Evolutionary conservation across 140 eudicot genomes (phyloP), one percentile per base, ranked within the genome.

Genomic region (Cichorium intybus): DNA sequence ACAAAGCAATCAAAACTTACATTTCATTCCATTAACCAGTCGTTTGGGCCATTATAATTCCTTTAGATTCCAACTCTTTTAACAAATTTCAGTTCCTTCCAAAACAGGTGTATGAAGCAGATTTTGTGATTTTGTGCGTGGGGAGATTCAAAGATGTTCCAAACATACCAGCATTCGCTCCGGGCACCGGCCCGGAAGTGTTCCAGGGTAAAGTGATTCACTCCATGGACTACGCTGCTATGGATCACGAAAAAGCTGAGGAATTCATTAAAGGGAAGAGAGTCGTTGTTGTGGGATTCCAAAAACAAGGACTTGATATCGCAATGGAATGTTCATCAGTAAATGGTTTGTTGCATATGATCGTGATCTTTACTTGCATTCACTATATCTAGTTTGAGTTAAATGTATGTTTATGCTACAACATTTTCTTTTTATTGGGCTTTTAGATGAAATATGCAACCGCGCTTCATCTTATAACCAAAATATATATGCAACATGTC

Each of bases 91-190:
- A n/a, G n/a, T n/a, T n/a, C n/a, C n/a, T n/a, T n/a, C n/a, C n/a
- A n/a, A 69, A 45, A 50, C 79, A 85, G 85, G 73, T 76, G 34
- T 49, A 41, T 56, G 69, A 68, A 55, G 77, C 80, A 10, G 87
- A 80, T 73, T 83, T 80, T 73, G 84, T 85, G 57, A 81, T 87
- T 5, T 66, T 87, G 6, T 84, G 89, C 29, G 61, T 81, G 57
- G 96, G 93, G 27, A 65, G 81, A 70, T 87, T 76, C 41, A 81
- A 76, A 47, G 84, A 75, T 26, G 58, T 72, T 41, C 87, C 93
- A 46, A 81, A 82, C 64, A 69, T 84, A 18, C 95, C 90, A 0
- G 61, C 72, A 20, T 86, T 82, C 16, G 28, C 75, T 16, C 53
- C 29, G 2, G 82, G 75, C 3, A 8, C 56, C 0, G 89, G 89